phyloP scores from a whole-genome alignment of 1,284 basidiomycete genomes.

The Rugiboletus extremiorientalis region DNA sequence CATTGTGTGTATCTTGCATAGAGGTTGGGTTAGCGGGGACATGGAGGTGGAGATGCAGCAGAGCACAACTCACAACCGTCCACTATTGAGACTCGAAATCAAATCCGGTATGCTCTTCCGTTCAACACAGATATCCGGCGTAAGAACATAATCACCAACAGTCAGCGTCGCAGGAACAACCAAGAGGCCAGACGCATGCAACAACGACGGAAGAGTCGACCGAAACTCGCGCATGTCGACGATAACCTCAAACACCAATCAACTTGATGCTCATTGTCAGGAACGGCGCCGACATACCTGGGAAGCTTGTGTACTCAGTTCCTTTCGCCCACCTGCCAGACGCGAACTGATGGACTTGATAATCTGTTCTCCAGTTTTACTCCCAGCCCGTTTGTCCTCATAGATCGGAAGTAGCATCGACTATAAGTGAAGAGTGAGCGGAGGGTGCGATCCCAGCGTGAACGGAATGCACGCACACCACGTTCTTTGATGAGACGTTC shows the following conservation, averaged over 20 bases:
- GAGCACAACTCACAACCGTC: slow-evolving; percentile 72
- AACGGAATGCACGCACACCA: slow-evolving; percentile 56
- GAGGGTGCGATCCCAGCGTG: background rate
- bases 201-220: slow-evolving; percentile 86
- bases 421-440: slow-evolving; percentile 40
- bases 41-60: background rate
- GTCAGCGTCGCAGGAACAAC: slow-evolving; percentile 91
- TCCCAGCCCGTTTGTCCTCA: slow-evolving; percentile 60
- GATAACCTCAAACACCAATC: slow-evolving; percentile 61
- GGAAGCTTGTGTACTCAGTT: slow-evolving; percentile 66
- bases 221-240: slow-evolving; percentile 98
- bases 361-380: slow-evolving; percentile 50
- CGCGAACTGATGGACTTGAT: slow-evolving; percentile 89
- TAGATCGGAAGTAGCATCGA: slow-evolving; percentile 89
- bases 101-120: slow-evolving; percentile 93
- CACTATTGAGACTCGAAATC: slow-evolving; percentile 89
- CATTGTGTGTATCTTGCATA: slow-evolving; percentile 87
- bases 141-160: slow-evolving; percentile 95
- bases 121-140: slow-evolving; percentile 95
- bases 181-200: slow-evolving; percentile 82
- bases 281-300: slow-evolving; percentile 46
- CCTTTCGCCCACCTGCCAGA: slow-evolving; percentile 82
- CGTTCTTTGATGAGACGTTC: slow-evolving; percentile 92
- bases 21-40: background rate
- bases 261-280: background rate